Evolutionary conservation across 2,329 filamentous ascomycete species (phyloP).

Genomic region (Diplodia seriata): DNA sequence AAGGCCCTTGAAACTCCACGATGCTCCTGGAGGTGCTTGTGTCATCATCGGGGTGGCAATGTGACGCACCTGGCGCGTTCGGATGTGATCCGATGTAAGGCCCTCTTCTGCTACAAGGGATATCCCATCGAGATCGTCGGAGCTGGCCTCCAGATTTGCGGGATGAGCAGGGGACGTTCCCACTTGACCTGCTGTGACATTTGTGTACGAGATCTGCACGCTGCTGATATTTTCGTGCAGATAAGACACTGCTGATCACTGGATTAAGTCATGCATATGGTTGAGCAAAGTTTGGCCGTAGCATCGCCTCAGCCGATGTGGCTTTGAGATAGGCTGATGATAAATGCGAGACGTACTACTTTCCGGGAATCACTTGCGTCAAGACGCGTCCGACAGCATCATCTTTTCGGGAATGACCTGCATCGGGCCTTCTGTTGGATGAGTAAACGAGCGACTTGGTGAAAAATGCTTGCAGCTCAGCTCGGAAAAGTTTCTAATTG

Average conservation of each 20-base stretch:
- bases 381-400: background rate
- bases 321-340: conserved; percentile 3
- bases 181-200: background rate
- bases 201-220: background rate
- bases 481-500: background rate
- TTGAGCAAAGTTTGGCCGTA: background rate
- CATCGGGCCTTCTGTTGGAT: background rate
- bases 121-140: background rate
- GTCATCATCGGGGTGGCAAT: background rate
- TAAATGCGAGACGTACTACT: conserved; percentile 8
- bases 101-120: background rate
- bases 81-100: background rate
- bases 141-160: background rate
- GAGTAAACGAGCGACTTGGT: background rate
- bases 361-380: background rate
- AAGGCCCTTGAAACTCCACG: background rate
- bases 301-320: background rate
- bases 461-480: background rate
- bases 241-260: background rate
- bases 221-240: conserved; percentile 7
- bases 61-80: background rate
- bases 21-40: background rate
- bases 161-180: background rate
- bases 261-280: background rate
- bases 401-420: background rate